Evolutionary conservation across 2,329 filamentous ascomycete species (phyloP).

Genomic region (Colletotrichum musae): DNA sequence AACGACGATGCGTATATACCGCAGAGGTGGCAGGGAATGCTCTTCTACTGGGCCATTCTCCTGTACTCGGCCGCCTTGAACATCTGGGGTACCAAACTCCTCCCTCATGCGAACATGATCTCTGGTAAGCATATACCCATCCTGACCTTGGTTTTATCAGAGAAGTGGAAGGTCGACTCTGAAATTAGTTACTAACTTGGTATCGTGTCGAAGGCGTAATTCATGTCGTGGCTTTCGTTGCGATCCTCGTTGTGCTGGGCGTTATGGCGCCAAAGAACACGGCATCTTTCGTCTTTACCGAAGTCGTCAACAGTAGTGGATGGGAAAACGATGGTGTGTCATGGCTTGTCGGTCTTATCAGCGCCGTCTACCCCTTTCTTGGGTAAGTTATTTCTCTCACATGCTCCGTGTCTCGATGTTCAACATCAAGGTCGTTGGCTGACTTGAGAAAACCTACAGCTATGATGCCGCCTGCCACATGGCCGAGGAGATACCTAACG

Average conservation of each 20-base stretch:
- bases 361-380: slow-evolving; percentile 50
- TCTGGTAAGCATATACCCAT: slow-evolving; percentile 22
- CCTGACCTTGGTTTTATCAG: neutral
- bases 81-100: slow-evolving; percentile 55
- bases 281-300: slow-evolving; percentile 48
- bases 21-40: slow-evolving; percentile 59
- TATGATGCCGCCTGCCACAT: slow-evolving; percentile 52
- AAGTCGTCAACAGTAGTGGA: slow-evolving; percentile 50
- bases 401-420: too few relatives aligned
- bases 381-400: slow-evolving; percentile 44
- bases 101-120: slow-evolving; percentile 54
- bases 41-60: slow-evolving; percentile 62
- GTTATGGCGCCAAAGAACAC: slow-evolving; percentile 50
- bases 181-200: rapidly evolving
- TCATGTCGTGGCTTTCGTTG: slow-evolving; percentile 48
- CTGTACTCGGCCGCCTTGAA: slow-evolving; percentile 56
- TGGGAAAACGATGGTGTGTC: slow-evolving; percentile 50
- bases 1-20: slow-evolving; percentile 58
- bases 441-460: slow-evolving; percentile 19
- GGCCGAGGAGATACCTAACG: slow-evolving; percentile 52
- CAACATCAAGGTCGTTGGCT: too few relatives aligned
- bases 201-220: slow-evolving; percentile 41
- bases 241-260: slow-evolving; percentile 47
- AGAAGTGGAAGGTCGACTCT: slow-evolving; percentile 23
- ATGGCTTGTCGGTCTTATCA: slow-evolving; percentile 51